Percentiles rank a stretch among this genome's conserved stretches.
These are phyloP conservation scores for Pontederia crassipes DNA, from an alignment of 176 grass and related monocot genomes.

Conservation along the genomic window DNA sequence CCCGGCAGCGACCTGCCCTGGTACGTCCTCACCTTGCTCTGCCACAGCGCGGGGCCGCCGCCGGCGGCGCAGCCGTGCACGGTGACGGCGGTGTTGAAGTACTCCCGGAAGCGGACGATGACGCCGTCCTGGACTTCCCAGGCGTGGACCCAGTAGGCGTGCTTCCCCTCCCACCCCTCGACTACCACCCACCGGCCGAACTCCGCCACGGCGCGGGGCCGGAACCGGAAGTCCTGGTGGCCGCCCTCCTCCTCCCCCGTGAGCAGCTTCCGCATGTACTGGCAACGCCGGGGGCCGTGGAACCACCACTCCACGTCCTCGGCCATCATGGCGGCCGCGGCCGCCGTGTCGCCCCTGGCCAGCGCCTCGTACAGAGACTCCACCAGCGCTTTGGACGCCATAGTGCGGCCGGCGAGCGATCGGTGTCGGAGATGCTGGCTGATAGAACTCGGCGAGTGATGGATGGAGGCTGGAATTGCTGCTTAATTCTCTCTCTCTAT, in stretches of 20 bases:
- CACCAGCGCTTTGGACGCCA: constrained; percentile 9
- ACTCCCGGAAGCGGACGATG: constrained; percentile 31
- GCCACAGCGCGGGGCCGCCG: constrained; percentile 12
- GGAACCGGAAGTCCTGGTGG: constrained; percentile 3
- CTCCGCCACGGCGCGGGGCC: constrained; percentile 2
- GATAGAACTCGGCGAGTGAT: neutral
- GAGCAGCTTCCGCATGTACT: constrained; percentile 31
- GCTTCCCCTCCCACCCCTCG: constrained; percentile 29
- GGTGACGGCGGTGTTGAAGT: constrained; percentile 38
- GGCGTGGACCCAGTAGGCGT: constrained; percentile 42
- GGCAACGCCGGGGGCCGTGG: constrained; percentile 28
- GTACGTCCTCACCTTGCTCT: neutral
- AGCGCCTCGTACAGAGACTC: constrained; percentile 26
- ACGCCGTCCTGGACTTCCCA: constrained; percentile 31
- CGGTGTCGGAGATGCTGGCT: neutral
- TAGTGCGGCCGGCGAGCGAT: neutral
- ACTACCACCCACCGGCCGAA: constrained; percentile 30
- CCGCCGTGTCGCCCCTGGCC: constrained; percentile 7
- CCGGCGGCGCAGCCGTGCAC: neutral
- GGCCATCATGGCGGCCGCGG: neutral
- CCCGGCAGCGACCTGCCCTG: constrained; percentile 19
- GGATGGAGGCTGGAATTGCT: too few relatives aligned
- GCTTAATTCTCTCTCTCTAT: too few relatives aligned
- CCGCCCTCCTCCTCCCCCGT: constrained; percentile 25
- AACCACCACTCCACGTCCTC: constrained; percentile 45